phyloP scores from a whole-genome alignment of 768 basidiomycete species.

The Crepidotus variabilis region DNA sequence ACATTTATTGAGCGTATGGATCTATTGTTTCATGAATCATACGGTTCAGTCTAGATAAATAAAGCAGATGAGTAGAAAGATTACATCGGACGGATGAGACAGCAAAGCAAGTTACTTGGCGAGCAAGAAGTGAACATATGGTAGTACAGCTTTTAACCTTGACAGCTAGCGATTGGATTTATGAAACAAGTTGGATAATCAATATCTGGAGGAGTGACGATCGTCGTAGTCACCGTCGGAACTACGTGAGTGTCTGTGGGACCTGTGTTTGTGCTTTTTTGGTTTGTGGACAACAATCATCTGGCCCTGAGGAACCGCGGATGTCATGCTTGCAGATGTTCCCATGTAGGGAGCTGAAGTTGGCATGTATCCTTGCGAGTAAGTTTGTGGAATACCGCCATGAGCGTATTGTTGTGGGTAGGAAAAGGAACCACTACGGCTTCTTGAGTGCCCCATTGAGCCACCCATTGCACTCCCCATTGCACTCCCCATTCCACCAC shows the following conservation, averaged over 20 bases:
- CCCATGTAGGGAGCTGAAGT: conserved; percentile 11
- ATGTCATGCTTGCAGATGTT: conserved; percentile 7
- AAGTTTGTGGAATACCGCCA: background rate
- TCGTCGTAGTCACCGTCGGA: conserved; percentile 9
- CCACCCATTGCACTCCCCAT: conserved; percentile 9
- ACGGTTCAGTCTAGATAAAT: too few relatives aligned
- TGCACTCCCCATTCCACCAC: conserved; percentile 21
- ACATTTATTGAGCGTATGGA: too few relatives aligned
- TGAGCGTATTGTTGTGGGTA: conserved; percentile 24
- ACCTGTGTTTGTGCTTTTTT: conserved; percentile 26
- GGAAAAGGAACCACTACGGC: conserved; percentile 32
- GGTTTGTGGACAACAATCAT: conserved; percentile 18
- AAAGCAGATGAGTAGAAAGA: too few relatives aligned
- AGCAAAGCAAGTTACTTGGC: too few relatives aligned
- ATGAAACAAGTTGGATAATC: background rate
- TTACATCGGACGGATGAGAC: too few relatives aligned
- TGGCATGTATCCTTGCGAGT: conserved; percentile 19
- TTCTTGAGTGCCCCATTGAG: background rate
- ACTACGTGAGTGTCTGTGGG: conserved; percentile 21
- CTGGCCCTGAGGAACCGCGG: conserved; percentile 18
- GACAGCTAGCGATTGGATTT: background rate
- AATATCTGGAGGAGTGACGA: conserved; percentile 7
- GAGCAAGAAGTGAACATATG: background rate
- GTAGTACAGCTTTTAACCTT: background rate
- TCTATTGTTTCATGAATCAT: too few relatives aligned